Evolutionary conservation across 176 grass and related monocot genomes (phyloP), one percentile per base, ranked within the genome.

Genomic region (Alloteropsis semialata): DNA sequence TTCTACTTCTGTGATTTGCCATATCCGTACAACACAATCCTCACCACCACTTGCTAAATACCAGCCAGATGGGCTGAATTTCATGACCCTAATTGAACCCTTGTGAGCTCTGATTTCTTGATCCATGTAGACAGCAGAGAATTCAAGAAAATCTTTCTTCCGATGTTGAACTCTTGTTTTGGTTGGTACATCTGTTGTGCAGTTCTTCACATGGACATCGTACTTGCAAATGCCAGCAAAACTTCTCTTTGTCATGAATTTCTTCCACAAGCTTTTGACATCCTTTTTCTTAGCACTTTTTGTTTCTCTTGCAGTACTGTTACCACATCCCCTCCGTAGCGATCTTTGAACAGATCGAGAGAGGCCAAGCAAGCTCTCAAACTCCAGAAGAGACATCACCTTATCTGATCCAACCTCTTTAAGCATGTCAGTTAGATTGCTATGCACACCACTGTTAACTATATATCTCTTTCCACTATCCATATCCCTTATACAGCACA

Each of bases 71-170:
- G 85, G 82, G 66, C 91, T 88, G 75, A 99, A 99, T 72, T 99
- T 93, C 87, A 96, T 92, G 29, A 84, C 84, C 53, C 73, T 85
- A 83, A 99, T 96, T 75, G 87, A 81, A 65, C 96, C 96, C 51
- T 99, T 90, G 41, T 99, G 96, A 33, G 93, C 96, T 69, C 81
- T 84, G 60, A 99, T 93, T 92, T 99, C 91, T 90, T 96, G 96
- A 66, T 80, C 89, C 91, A 92, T 85, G 65, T 74, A 90, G 44
- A 99, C 75, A 34, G 89, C 89, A 36, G 96, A 91, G 64, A 99
- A 96, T 72, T 99, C 96, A 56, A 69, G 83, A 56, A 43, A 60
- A 1, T 78, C 92, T 86, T 96, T 99, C 76, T 80, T 92, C 44
- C 87, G 80, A 15, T 85, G 84, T 46, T 77, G 76, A 73, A 99